These are phyloP conservation scores for Lecanosticta acicola DNA, from an alignment of 2,329 filamentous ascomycete genomes.

Conservation along the genomic window DNA sequence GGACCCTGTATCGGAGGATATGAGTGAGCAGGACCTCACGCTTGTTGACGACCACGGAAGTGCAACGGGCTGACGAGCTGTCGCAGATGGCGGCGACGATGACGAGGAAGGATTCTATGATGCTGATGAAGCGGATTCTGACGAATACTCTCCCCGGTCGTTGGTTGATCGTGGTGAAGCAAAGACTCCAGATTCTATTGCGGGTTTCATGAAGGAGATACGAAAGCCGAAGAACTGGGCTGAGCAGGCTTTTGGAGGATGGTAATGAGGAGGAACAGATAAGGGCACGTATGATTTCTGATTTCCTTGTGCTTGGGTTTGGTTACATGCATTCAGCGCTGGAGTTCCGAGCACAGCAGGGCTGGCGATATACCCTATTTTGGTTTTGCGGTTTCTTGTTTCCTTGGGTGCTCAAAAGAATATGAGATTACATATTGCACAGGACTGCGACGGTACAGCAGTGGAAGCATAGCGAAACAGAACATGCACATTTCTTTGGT, in stretches of 20 bases:
- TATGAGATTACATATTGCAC: too few relatives aligned
- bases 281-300: slow-evolving; percentile 2
- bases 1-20: slow-evolving; percentile 16
- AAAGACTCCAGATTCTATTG: slow-evolving; percentile 19
- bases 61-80: slow-evolving; percentile 14
- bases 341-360: background rate
- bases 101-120: slow-evolving; percentile 1
- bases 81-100: slow-evolving; percentile 15
- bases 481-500: background rate
- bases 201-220: slow-evolving; percentile 18
- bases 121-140: background rate
- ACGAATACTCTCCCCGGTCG: slow-evolving; percentile 2
- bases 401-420: background rate
- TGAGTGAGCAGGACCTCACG: slow-evolving; percentile 14
- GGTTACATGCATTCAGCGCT: background rate
- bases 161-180: slow-evolving; percentile 17
- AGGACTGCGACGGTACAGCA: slow-evolving; percentile 1
- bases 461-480: background rate
- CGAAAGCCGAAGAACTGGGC: slow-evolving; percentile 19
- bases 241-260: slow-evolving; percentile 22
- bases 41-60: slow-evolving; percentile 11
- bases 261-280: background rate
- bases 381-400: background rate
- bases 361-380: background rate
- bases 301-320: slow-evolving; percentile 2